A percentile compares a stretch with the other conserved stretches of the same genome.
Conservation (phyloP, 106 monocot genomes). For the Phalaenopsis aphrodite region DNA sequence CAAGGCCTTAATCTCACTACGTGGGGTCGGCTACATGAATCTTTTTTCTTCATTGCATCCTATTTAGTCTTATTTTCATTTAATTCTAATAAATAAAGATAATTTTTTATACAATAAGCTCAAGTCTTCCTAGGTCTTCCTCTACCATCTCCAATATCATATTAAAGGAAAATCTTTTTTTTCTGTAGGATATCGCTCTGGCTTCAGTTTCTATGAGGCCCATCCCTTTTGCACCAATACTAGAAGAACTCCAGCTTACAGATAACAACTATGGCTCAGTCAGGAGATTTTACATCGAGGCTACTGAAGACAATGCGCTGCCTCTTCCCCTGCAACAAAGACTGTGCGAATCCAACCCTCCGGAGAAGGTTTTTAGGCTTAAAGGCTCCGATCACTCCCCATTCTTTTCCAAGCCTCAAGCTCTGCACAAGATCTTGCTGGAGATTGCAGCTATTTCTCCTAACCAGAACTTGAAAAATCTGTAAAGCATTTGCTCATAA, state of each 20-base stretch:
- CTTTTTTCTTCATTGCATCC: too few relatives aligned
- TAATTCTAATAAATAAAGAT: too few relatives aligned
- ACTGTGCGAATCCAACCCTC: slow-evolving; percentile 44
- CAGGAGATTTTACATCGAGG: slow-evolving; percentile 65
- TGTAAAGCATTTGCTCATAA: too few relatives aligned
- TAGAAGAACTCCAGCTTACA: slow-evolving; percentile 69
- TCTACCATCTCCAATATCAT: too few relatives aligned
- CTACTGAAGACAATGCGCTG: slow-evolving; percentile 72
- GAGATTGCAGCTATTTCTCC: slow-evolving; percentile 52
- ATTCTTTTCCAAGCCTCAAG: slow-evolving; percentile 93
- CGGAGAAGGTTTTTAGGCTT: slow-evolving; percentile 61
- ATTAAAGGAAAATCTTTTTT: not conserved
- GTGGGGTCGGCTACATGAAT: too few relatives aligned
- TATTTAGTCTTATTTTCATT: too few relatives aligned
- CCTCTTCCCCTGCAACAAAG: slow-evolving; percentile 59
- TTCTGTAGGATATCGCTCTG: slow-evolving; percentile 64
- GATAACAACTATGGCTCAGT: slow-evolving; percentile 57
- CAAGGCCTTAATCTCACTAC: too few relatives aligned
- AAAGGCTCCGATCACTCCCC: slow-evolving; percentile 91
- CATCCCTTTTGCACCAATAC: slow-evolving; percentile 69
- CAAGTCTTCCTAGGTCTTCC: too few relatives aligned
- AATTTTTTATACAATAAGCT: too few relatives aligned
- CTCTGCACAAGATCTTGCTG: slow-evolving; percentile 65
- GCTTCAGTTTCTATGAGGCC: slow-evolving; percentile 92
- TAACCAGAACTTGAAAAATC: not conserved